Evolutionary conservation across 1,284 basidiomycete genomes (phyloP), one percentile per base, ranked within the genome.

Genomic region (Leccinum pallidistipes): DNA sequence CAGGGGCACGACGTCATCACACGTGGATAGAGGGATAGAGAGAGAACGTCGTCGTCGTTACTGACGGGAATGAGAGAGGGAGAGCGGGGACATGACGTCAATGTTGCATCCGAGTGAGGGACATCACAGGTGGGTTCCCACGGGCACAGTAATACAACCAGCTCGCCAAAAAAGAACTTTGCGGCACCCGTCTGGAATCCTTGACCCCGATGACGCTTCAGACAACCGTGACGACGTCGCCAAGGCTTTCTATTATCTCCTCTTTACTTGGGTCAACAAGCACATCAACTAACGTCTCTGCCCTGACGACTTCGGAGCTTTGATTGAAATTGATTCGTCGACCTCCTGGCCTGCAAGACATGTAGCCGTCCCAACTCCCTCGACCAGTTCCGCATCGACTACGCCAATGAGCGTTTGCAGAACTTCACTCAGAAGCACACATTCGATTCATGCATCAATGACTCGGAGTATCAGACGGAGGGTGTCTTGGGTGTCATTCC

Each of bases 11-110:
- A 32, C 9, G 10, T 32, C 31, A 32, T 32, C 31, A 32, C 31
- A 32, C 31, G 31, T 9, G 31, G 31, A 32, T 32, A 10, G 31
- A 32, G 31, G 31, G 31, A 32, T 32, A 32, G 31, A 32, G 31
- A 32, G 31, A 32, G 31, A 32, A 32, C 31, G 31, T 32, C 31
- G 31, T 32, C 10, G 31, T 32, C 3, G 31, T 32, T 32, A 32
- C 31, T 32, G 31, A 32, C 31, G 10, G 31, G 31, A 32, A 32
- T 32, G 40, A 66, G 68, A 38, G 40, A 52, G 47, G 55, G 56
- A 18, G 21, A 29, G 34, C n/a, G 45, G 32, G 38, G 58, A 34
- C 3, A 29, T 10, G n/a, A 62, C n/a, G 31, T 52, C 14, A 31
- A 31, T 31, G 31, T 32, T 32, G 31, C 31, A 32, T 32, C 31